phyloP scores from a whole-genome alignment of 345 rosid genomes.

The Populus davidiana region DNA sequence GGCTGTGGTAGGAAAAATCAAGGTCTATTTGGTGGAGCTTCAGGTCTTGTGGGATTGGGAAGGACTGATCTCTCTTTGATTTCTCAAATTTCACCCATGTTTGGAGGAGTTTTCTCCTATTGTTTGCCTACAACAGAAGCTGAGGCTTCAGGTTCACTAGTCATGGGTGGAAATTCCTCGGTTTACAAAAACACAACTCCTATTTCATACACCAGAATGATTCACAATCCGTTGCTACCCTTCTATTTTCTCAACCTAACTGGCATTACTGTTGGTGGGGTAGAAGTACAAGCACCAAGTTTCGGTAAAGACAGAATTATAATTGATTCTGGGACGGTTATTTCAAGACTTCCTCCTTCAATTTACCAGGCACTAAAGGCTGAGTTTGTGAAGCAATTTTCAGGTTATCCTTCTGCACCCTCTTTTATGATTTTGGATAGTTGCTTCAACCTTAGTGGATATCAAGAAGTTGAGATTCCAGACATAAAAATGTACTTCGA shows the following conservation, averaged over 20 bases:
- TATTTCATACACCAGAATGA: constrained; percentile 57
- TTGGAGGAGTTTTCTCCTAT: constrained; percentile 78
- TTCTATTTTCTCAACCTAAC: constrained; percentile 85
- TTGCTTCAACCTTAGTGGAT: constrained; percentile 74
- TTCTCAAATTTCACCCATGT: constrained; percentile 51
- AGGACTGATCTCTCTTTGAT: constrained; percentile 66
- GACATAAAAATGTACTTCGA: constrained; percentile 54
- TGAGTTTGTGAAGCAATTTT: constrained; percentile 68
- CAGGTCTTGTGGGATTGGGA: constrained; percentile 86
- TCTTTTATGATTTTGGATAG: constrained; percentile 73
- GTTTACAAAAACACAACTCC: constrained; percentile 60
- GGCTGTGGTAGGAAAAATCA: constrained; percentile 80
- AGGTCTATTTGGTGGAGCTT: constrained; percentile 83
- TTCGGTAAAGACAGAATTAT: constrained; percentile 47
- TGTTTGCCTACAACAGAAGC: constrained; percentile 67
- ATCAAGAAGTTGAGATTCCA: constrained; percentile 67
- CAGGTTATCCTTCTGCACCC: constrained; percentile 65
- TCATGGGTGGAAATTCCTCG: constrained; percentile 57
- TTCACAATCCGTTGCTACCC: constrained; percentile 53
- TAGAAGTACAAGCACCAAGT: constrained; percentile 33
- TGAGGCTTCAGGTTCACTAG: constrained; percentile 69
- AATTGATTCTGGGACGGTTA: constrained; percentile 88
- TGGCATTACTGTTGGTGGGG: constrained; percentile 59
- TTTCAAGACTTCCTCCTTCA: constrained; percentile 73
- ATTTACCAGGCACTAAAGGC: constrained; percentile 61